Evolutionary conservation across 495 filamentous ascomycete species (phyloP), one percentile per base, ranked within the genome.

Genomic region (Haplographium delicatum): DNA sequence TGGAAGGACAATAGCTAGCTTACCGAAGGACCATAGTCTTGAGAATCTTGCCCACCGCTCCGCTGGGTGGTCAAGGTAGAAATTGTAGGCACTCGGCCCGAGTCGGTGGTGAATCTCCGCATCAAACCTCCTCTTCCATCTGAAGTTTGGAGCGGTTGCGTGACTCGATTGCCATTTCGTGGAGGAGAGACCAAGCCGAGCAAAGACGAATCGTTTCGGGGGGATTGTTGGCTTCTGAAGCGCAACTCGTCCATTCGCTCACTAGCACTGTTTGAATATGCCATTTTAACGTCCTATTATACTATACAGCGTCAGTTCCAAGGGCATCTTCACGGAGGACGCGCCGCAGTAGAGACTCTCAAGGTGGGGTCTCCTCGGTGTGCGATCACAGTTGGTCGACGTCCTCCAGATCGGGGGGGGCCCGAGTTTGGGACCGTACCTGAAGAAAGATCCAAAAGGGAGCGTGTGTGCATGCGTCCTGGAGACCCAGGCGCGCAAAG

Each of bases 101-200:
- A 85, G 60, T 93, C 88, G 23, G 89, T 93, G 48, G 93, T 98
- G 72, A 96, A 96, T 53, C 93, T 85, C 66, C 93, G 85, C 67
- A 90, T 88, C 56, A 95, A 72, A 55, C 81, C 83, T 34, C 77
- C 75, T 65, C 89, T 79, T 44, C 76, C 74, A 56, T 89, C 85
- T 56, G 75, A 78, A 28, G 67, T 61, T 9, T 73, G 75, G 57
- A 75, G 75, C 51, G 75, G 75, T 20, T 71, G 72, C 42, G 79
- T 70, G 55, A 80, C 79, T 51, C 72, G 69, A 38, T 43, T 53
- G 64, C 80, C 80, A 61, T 79, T 80, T 58, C 83, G 81, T 47
- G 81, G 80, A 40, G 88, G 79, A 53, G 85, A 78, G 47, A 76
- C 82, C 68, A 89, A 82, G 43, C 81, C 80, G 47, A 78, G 79